Percentiles rank a stretch among this genome's conserved stretches.
Evolutionary conservation across 768 basidiomycete species (phyloP).

Genomic region (Suillus hirtellus): DNA sequence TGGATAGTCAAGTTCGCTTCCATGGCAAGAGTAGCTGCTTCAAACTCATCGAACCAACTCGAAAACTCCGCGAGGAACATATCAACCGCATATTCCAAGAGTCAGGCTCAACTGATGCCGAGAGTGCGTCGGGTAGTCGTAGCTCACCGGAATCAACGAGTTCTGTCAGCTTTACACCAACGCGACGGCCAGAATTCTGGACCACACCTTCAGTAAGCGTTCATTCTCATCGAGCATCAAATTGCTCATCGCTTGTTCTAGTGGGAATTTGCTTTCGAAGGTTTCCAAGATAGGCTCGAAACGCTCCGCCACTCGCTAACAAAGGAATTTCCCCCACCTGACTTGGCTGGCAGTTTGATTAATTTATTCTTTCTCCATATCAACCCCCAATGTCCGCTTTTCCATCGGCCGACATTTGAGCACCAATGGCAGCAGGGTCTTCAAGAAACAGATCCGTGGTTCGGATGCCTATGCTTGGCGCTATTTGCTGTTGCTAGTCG

Average conservation of each 20-base stretch:
- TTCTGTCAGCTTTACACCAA: constrained; percentile 23
- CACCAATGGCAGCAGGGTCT: constrained; percentile 55
- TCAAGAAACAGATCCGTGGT: constrained; percentile 57
- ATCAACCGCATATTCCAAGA: constrained; percentile 36
- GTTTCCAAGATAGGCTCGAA: constrained; percentile 32
- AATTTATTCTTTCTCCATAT: constrained; percentile 64
- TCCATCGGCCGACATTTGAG: constrained; percentile 73
- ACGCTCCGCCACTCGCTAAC: constrained; percentile 35
- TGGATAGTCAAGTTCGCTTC: constrained; percentile 50
- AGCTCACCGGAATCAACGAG: constrained; percentile 23
- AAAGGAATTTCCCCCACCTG: constrained; percentile 60
- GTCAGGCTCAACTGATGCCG: constrained; percentile 8
- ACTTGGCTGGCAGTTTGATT: constrained; percentile 60
- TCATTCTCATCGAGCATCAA: constrained; percentile 4
- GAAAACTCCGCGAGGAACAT: constrained; percentile 54
- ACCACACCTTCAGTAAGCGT: constrained; percentile 50
- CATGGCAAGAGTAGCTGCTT: constrained; percentile 64
- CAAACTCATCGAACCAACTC: constrained; percentile 53
- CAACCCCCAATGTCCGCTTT: constrained; percentile 62
- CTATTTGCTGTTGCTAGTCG: constrained; percentile 72
- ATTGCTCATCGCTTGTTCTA: constrained; percentile 23
- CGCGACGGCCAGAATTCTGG: constrained; percentile 56
- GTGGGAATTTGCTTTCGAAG: constrained; percentile 65
- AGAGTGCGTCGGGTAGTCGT: constrained; percentile 18
- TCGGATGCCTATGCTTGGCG: constrained; percentile 58